Evolutionary conservation across 78 protist species (phyloP).

Genomic region (Emiliania huxleyi): DNA sequence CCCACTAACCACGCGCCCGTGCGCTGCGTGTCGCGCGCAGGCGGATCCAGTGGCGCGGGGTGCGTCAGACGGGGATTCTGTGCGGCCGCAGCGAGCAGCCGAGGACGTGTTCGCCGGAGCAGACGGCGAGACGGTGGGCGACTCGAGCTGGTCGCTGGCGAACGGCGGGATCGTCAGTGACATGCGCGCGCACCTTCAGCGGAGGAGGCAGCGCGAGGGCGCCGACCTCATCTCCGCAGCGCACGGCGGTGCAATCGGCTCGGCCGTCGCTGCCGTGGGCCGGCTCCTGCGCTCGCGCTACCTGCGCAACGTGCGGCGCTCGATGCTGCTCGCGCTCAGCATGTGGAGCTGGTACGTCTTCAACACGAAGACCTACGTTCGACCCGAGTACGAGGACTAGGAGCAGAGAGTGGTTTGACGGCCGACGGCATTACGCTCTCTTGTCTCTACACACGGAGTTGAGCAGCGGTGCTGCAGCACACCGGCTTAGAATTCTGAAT

Average conservation of each 20-base stretch:
- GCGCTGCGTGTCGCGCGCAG: too few species aligned
- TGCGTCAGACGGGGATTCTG: too few species aligned
- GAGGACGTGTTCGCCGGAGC: too few species aligned
- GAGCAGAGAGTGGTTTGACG: too few species aligned
- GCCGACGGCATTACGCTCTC: too few species aligned
- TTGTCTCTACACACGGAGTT: too few species aligned
- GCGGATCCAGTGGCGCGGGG: too few species aligned
- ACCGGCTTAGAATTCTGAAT: too few species aligned
- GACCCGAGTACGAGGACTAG: constrained; percentile 3
- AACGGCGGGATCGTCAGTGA: neutral
- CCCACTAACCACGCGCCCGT: too few species aligned
- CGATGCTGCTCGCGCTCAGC: neutral
- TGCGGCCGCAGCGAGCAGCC: too few species aligned
- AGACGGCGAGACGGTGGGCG: neutral
- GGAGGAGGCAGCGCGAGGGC: neutral
- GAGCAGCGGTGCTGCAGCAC: too few species aligned
- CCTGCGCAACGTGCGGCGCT: neutral
- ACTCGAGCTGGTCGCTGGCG: neutral
- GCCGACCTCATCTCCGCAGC: neutral
- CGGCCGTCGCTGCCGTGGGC: neutral
- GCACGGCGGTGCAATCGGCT: neutral
- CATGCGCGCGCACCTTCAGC: neutral
- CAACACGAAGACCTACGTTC: neutral
- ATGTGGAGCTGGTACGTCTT: neutral
- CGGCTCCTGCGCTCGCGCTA: neutral